These are phyloP conservation scores for Umbelopsis vinacea DNA, from an alignment of 192 early-diverging fungal genomes.

Conservation along the genomic window DNA sequence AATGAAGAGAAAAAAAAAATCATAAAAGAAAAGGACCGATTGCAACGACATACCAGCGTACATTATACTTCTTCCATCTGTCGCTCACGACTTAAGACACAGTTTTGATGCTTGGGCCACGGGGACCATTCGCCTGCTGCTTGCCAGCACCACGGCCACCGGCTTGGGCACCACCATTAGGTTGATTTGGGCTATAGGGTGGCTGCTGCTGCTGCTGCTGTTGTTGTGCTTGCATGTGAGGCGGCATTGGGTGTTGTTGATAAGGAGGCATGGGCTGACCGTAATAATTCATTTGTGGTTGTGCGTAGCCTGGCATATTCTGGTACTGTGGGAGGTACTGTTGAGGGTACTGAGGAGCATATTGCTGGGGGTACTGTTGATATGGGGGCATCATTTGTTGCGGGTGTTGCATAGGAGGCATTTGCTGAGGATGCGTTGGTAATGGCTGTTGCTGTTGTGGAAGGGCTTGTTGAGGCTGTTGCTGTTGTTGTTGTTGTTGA, in stretches of 20 bases:
- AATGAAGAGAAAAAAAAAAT: neutral
- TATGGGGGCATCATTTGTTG: slow-evolving; percentile 25
- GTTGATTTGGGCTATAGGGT: slow-evolving; percentile 9
- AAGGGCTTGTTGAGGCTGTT: slow-evolving; percentile 24
- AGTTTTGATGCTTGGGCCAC: slow-evolving; percentile 14
- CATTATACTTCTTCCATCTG: neutral
- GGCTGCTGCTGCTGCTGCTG: slow-evolving; percentile 5
- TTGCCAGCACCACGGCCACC: neutral
- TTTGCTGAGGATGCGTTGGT: slow-evolving; percentile 22
- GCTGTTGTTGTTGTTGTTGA: slow-evolving; percentile 39
- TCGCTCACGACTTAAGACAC: neutral
- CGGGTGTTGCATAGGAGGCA: slow-evolving; percentile 11
- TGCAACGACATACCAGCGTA: neutral
- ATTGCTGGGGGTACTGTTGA: slow-evolving; percentile 26
- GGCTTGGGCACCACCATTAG: slow-evolving; percentile 22
- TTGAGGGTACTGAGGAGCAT: slow-evolving; percentile 19
- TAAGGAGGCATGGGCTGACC: slow-evolving; percentile 10
- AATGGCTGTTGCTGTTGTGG: slow-evolving; percentile 28
- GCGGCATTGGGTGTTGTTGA: slow-evolving; percentile 16
- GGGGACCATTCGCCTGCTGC: slow-evolving; percentile 15
- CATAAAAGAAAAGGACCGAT: neutral
- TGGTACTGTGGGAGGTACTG: neutral
- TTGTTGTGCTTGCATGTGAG: slow-evolving; percentile 4
- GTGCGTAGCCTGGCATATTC: slow-evolving; percentile 20
- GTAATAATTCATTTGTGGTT: slow-evolving; percentile 16